Conservation (phyloP, 2,329 filamentous ascomycete species). For the Fusarium sp. region DNA sequence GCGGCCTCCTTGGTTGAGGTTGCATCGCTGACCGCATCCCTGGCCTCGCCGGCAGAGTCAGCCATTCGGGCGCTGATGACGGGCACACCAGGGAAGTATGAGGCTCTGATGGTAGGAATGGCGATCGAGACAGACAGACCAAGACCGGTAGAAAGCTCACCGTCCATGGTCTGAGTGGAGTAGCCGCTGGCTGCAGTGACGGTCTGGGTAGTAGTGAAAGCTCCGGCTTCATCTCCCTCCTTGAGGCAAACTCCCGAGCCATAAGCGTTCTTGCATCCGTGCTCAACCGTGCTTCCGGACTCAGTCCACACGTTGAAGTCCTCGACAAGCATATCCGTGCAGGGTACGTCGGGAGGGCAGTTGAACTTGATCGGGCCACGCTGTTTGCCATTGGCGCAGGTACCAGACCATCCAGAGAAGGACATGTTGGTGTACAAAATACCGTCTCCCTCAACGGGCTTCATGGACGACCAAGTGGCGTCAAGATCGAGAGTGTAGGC, state of each 20-base stretch:
- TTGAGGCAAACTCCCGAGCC: slow-evolving; percentile 32
- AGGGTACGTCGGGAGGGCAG: slow-evolving; percentile 31
- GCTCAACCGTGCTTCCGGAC: slow-evolving; percentile 21
- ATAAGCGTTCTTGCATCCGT: slow-evolving; percentile 36
- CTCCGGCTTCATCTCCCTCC: slow-evolving; percentile 7
- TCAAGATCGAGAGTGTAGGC: slow-evolving; percentile 38
- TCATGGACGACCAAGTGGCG: slow-evolving; percentile 35
- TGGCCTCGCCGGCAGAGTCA: background rate
- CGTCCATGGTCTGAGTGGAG: slow-evolving; percentile 28
- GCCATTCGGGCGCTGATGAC: slow-evolving; percentile 29
- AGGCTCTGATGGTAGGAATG: slow-evolving; percentile 28
- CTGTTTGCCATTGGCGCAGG: slow-evolving; percentile 31
- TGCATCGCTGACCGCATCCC: background rate
- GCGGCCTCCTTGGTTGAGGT: background rate
- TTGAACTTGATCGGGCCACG: slow-evolving; percentile 39
- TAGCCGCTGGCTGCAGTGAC: slow-evolving; percentile 15
- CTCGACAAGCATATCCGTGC: slow-evolving; percentile 34
- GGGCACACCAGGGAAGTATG: slow-evolving; percentile 29
- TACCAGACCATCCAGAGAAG: slow-evolving; percentile 38
- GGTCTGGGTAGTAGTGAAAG: slow-evolving; percentile 33
- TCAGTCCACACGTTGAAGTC: slow-evolving; percentile 36
- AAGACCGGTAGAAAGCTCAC: slow-evolving; percentile 27
- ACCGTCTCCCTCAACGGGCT: slow-evolving; percentile 19
- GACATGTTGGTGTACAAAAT: slow-evolving; percentile 38
- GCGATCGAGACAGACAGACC: slow-evolving; percentile 30